phyloP scores from a whole-genome alignment of 805 yeast genomes.

The Ogataea paraovalis region DNA sequence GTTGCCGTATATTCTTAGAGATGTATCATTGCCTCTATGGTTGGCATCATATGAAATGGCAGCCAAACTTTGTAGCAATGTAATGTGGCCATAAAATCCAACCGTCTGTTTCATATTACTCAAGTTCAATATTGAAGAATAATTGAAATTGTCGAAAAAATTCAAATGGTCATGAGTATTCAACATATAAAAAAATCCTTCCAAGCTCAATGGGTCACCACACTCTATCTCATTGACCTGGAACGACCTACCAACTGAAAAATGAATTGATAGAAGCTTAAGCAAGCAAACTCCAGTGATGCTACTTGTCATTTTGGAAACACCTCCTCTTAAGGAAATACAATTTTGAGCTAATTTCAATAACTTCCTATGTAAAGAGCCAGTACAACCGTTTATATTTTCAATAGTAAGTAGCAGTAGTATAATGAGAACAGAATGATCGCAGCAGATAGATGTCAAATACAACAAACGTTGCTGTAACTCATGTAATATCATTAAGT shows the following conservation, averaged over 20 bases:
- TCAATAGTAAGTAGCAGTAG: constrained; percentile 13
- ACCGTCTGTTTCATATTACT: constrained; percentile 4
- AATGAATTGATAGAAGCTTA: constrained; percentile 9
- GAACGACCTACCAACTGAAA: constrained; percentile 1
- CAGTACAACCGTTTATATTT: constrained; percentile 8
- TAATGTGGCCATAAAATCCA: constrained; percentile 11
- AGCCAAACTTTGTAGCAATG: constrained; percentile 8
- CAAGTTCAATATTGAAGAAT: constrained; percentile 5
- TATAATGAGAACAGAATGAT: constrained; percentile 17
- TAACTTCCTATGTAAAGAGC: constrained; percentile 6
- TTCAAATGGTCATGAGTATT: constrained; percentile 5
- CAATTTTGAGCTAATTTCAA: constrained; percentile 12
- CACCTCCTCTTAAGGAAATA: constrained; percentile 20
- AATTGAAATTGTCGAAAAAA: constrained; percentile 15
- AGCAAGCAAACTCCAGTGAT: constrained; percentile 17
- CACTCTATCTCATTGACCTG: background rate
- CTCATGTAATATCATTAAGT: constrained; percentile 10
- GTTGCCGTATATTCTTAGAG: constrained; percentile 2
- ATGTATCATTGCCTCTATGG: background rate
- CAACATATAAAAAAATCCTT: constrained; percentile 8
- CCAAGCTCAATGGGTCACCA: constrained; percentile 8
- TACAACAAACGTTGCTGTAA: constrained; percentile 10
- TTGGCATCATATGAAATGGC: constrained; percentile 5
- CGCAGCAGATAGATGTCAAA: constrained; percentile 18
- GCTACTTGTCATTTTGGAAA: constrained; percentile 5